These are phyloP conservation scores for Blastomyces parvus DNA, from an alignment of 2,329 filamentous ascomycete species.

Conservation along the genomic window DNA sequence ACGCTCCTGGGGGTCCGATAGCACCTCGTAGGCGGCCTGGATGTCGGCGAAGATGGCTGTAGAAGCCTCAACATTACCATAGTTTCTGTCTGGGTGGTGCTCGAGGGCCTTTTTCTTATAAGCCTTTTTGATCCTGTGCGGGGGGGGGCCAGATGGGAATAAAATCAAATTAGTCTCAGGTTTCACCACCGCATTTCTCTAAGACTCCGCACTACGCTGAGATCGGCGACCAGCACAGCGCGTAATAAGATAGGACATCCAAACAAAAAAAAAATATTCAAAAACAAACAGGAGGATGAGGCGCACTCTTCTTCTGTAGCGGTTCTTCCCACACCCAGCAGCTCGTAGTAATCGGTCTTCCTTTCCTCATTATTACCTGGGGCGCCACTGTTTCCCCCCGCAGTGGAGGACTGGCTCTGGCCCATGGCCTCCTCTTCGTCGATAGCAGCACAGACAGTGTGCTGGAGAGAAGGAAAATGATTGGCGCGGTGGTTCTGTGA, in stretches of 20 bases:
- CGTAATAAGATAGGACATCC: neutral
- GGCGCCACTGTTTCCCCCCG: constrained; percentile 17
- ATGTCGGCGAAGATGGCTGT: constrained; percentile 84
- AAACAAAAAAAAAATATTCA: neutral
- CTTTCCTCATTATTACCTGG: constrained; percentile 15
- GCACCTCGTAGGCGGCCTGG: constrained; percentile 87
- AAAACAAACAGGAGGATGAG: constrained; percentile 4
- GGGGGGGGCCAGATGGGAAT: neutral
- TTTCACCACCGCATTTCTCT: neutral
- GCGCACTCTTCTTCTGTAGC: constrained; percentile 73
- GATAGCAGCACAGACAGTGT: neutral
- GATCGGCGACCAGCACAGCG: neutral
- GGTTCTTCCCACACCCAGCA: constrained; percentile 61
- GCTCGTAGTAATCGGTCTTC: constrained; percentile 55
- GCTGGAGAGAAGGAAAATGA: neutral
- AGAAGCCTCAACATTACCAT: constrained; percentile 70
- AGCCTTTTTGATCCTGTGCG: constrained; percentile 71
- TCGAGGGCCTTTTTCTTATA: constrained; percentile 87
- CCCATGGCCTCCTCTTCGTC: constrained; percentile 27
- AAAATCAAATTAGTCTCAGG: constrained; percentile 7
- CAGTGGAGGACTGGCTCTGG: constrained; percentile 35
- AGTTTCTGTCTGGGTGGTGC: constrained; percentile 89
- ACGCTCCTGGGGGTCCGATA: constrained; percentile 89
- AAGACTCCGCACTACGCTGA: neutral
- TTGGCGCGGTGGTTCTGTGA: neutral